These are phyloP conservation scores for Lachancea sp. DNA, from an alignment of 805 yeast genomes.

Conservation along the genomic window DNA sequence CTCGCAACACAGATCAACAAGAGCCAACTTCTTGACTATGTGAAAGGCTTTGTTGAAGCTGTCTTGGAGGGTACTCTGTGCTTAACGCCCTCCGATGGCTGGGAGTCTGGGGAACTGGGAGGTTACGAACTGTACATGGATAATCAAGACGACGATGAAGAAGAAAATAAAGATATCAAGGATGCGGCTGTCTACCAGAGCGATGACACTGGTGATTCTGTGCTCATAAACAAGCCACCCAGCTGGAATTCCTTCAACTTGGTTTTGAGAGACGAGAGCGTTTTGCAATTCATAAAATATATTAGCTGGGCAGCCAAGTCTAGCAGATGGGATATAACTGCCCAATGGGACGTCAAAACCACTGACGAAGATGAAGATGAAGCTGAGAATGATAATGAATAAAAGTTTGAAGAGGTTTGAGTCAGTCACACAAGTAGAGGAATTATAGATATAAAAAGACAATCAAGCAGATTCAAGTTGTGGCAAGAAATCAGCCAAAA, in stretches of 20 bases:
- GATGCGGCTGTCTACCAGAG: conserved; percentile 81
- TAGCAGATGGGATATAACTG: conserved; percentile 83
- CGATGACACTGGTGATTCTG: conserved; percentile 61
- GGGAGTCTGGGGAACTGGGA: conserved; percentile 88
- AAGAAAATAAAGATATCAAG: conserved; percentile 43
- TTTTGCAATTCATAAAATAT: conserved; percentile 88
- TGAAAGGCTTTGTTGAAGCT: conserved; percentile 35
- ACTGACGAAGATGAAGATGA: conserved; percentile 43
- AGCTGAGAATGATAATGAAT: not conserved
- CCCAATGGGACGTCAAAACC: conserved; percentile 68
- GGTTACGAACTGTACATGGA: conserved; percentile 92
- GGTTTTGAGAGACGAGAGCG: conserved; percentile 75
- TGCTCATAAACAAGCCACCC: conserved; percentile 73
- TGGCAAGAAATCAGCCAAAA: conserved; percentile 33
- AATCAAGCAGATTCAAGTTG: conserved; percentile 4
- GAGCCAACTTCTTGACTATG: conserved; percentile 34
- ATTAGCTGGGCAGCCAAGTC: conserved; percentile 85
- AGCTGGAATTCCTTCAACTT: conserved; percentile 73
- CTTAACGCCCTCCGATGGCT: conserved; percentile 71
- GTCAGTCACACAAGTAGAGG: not conserved
- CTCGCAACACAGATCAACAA: conserved; percentile 61
- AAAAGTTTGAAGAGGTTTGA: conserved; percentile 16
- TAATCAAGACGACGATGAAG: conserved; percentile 42
- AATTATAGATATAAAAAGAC: not conserved
- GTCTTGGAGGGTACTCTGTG: conserved; percentile 74